Evolutionary conservation across 192 early-diverging fungal species (phyloP).

Genomic region (Gigaspora rosea): DNA sequence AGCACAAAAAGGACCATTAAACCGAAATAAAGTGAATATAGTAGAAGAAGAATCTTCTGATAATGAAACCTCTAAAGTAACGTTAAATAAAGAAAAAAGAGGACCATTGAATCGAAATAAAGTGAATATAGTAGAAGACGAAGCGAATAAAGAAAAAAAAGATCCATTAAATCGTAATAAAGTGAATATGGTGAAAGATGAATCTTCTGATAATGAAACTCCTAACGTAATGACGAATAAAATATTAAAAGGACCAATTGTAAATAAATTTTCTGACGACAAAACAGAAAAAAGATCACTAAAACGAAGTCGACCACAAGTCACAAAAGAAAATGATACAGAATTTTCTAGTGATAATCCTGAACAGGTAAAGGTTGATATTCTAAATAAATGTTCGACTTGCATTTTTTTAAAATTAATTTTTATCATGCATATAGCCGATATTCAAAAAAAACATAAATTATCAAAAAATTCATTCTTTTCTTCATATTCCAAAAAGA

Average conservation of each 20-base stretch:
- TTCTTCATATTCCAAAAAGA: background rate
- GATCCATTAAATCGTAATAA: background rate
- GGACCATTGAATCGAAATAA: background rate
- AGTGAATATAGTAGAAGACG: background rate
- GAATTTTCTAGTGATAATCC: background rate
- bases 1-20: too few relatives aligned
- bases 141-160: background rate
- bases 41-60: too few relatives aligned
- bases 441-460: slow-evolving; percentile 1
- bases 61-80: too few relatives aligned
- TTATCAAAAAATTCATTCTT: background rate
- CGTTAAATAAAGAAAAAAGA: background rate
- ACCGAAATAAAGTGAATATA: too few relatives aligned
- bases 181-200: too few relatives aligned
- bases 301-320: too few relatives aligned
- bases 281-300: too few relatives aligned
- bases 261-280: too few relatives aligned
- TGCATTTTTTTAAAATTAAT: background rate
- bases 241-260: too few relatives aligned
- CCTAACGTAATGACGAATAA: background rate
- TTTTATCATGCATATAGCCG: background rate
- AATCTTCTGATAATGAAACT: background rate
- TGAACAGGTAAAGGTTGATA: background rate
- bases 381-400: background rate
- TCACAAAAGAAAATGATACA: background rate